These are phyloP conservation scores for Esteya vermicola DNA, from an alignment of 2,329 filamentous ascomycete genomes.

Conservation along the genomic window DNA sequence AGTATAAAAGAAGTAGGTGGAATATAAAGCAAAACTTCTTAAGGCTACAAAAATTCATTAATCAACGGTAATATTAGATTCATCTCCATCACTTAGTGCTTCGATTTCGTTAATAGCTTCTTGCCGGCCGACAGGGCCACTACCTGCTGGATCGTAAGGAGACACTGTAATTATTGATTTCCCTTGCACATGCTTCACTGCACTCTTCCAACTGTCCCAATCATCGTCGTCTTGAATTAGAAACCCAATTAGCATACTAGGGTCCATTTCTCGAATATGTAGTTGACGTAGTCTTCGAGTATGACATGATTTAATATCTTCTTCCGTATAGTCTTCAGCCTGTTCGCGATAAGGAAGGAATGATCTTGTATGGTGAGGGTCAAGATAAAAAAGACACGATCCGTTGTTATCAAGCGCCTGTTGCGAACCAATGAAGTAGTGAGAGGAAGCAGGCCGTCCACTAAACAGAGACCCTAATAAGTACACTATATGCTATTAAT, in stretches of 20 bases:
- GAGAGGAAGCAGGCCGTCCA: conserved; percentile 79
- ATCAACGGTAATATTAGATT: conserved; percentile 10
- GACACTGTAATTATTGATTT: conserved; percentile 80
- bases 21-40: too few relatives aligned
- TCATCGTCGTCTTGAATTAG: conserved; percentile 71
- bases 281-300: conserved; percentile 72
- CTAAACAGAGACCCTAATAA: conserved; percentile 25
- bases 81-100: conserved; percentile 61
- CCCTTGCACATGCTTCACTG: conserved; percentile 60
- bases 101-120: conserved; percentile 83
- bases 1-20: too few relatives aligned
- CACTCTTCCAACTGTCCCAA: conserved; percentile 68
- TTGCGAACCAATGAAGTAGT: conserved; percentile 44
- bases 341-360: conserved; percentile 52
- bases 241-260: conserved; percentile 94
- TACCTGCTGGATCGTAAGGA: conserved; percentile 48
- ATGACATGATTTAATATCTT: conserved; percentile 74
- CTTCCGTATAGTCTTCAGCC: conserved; percentile 43
- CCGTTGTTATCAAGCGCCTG: conserved; percentile 28
- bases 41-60: too few relatives aligned
- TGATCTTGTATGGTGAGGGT: conserved; percentile 76
- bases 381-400: conserved; percentile 80
- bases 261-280: conserved; percentile 86
- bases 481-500: not conserved
- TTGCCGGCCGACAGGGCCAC: conserved; percentile 42